Evolutionary conservation across 768 basidiomycete species (phyloP).

Genomic region (Clathrus columnatus): DNA sequence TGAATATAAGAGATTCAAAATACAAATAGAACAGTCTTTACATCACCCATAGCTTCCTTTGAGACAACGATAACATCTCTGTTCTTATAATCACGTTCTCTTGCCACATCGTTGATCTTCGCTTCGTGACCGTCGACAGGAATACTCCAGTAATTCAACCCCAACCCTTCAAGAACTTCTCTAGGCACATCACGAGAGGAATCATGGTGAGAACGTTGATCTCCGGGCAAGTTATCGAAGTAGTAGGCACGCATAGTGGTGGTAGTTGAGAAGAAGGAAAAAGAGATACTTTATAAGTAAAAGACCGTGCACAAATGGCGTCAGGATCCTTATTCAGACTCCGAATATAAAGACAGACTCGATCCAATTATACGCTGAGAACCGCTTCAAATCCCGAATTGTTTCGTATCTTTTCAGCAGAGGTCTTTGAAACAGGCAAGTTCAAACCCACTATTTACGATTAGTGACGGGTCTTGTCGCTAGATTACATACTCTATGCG

Average conservation of each 20-base stretch:
- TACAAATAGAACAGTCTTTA: conserved; percentile 24
- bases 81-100: conserved; percentile 72
- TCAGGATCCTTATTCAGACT: too few species aligned
- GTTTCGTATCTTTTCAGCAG: too few species aligned
- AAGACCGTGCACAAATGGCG: background rate
- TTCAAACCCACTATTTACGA: too few species aligned
- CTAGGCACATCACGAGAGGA: conserved; percentile 36
- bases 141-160: conserved; percentile 60
- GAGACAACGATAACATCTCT: conserved; percentile 73
- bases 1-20: background rate
- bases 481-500: too few species aligned
- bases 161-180: conserved; percentile 41
- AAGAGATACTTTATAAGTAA: too few species aligned
- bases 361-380: too few species aligned
- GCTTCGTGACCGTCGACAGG: conserved; percentile 45
- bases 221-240: conserved; percentile 64
- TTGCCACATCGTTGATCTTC: conserved; percentile 54
- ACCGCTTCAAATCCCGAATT: too few species aligned
- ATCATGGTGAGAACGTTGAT: conserved; percentile 78
- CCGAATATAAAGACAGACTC: too few species aligned
- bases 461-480: too few species aligned
- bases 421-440: too few species aligned
- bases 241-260: conserved; percentile 62
- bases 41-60: conserved; percentile 70
- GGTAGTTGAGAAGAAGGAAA: background rate